These are phyloP conservation scores for Flaveria linearis DNA, from an alignment of 129 eudicot genomes.

Conservation along the genomic window DNA sequence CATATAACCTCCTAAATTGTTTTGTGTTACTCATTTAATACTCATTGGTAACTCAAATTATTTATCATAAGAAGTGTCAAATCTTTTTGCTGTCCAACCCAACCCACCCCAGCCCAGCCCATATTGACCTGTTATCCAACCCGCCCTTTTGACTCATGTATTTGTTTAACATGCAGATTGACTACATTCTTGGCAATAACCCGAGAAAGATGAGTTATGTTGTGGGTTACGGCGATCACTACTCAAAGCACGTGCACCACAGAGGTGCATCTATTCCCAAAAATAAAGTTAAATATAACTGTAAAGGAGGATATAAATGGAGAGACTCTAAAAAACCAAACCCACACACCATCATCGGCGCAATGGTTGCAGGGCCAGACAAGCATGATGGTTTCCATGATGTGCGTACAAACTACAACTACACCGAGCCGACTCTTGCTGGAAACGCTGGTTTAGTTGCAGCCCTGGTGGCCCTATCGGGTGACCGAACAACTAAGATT, in stretches of 20 bases:
- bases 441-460: slow-evolving; percentile 90
- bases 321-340: slow-evolving; percentile 67
- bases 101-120: background rate
- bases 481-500: slow-evolving; percentile 44
- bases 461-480: slow-evolving; percentile 78
- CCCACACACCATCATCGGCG: slow-evolving; percentile 64
- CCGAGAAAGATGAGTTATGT: slow-evolving; percentile 92
- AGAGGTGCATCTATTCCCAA: slow-evolving; percentile 92
- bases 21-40: background rate
- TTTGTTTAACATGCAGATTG: slow-evolving; percentile 49
- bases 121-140: background rate
- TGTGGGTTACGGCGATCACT: slow-evolving; percentile 74
- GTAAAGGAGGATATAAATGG: slow-evolving; percentile 87
- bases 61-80: background rate
- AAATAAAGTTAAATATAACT: slow-evolving; percentile 63
- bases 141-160: background rate
- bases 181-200: slow-evolving; percentile 86
- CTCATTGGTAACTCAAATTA: background rate
- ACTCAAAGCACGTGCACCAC: slow-evolving; percentile 86
- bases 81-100: background rate
- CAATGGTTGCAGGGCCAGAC: slow-evolving; percentile 93
- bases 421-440: slow-evolving; percentile 83
- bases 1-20: background rate
- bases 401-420: slow-evolving; percentile 80
- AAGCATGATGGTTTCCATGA: slow-evolving; percentile 70